Conservation (phyloP, 2,329 filamentous ascomycete species). For the Stagonosporopsis chrysanthemi region DNA sequence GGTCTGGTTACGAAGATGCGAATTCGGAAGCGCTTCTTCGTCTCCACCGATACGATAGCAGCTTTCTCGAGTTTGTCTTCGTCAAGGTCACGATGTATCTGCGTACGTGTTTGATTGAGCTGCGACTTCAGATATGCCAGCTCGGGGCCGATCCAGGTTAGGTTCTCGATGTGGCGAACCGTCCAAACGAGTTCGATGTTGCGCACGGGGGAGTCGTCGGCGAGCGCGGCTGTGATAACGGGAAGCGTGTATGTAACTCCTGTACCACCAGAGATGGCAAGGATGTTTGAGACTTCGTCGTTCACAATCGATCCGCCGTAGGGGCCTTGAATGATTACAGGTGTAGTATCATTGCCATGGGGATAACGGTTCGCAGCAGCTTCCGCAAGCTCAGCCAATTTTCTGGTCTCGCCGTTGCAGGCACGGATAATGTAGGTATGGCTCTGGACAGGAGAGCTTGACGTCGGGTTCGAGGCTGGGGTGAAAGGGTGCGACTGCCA, state of each 20-base stretch:
- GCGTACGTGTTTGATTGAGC: slow-evolving; percentile 6
- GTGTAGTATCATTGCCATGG: slow-evolving; percentile 9
- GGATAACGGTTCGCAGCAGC: slow-evolving; percentile 16
- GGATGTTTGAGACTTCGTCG: slow-evolving; percentile 28
- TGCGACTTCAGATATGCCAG: slow-evolving; percentile 26
- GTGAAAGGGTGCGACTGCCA: slow-evolving; percentile 77
- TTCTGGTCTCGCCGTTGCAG: slow-evolving; percentile 38
- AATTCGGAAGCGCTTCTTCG: slow-evolving; percentile 23
- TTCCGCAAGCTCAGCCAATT: slow-evolving; percentile 32
- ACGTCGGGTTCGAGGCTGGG: slow-evolving; percentile 16
- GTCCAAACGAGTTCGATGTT: slow-evolving; percentile 37
- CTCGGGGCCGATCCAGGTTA: slow-evolving; percentile 32
- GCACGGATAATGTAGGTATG: slow-evolving; percentile 44
- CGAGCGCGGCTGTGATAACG: slow-evolving; percentile 26
- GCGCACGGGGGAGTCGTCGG: slow-evolving; percentile 6
- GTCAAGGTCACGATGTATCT: neutral
- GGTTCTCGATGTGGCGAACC: slow-evolving; percentile 31
- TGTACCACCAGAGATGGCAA: slow-evolving; percentile 42
- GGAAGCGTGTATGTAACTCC: slow-evolving; percentile 41
- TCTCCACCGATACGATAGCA: neutral
- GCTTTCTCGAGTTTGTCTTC: slow-evolving; percentile 1
- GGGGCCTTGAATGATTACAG: slow-evolving; percentile 36
- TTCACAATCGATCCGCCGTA: slow-evolving; percentile 32
- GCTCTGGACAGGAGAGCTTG: slow-evolving; percentile 7
- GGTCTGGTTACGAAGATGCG: slow-evolving; percentile 28